phyloP scores from a whole-genome alignment of 257 asterid species.

The Cinchona pubescens region DNA sequence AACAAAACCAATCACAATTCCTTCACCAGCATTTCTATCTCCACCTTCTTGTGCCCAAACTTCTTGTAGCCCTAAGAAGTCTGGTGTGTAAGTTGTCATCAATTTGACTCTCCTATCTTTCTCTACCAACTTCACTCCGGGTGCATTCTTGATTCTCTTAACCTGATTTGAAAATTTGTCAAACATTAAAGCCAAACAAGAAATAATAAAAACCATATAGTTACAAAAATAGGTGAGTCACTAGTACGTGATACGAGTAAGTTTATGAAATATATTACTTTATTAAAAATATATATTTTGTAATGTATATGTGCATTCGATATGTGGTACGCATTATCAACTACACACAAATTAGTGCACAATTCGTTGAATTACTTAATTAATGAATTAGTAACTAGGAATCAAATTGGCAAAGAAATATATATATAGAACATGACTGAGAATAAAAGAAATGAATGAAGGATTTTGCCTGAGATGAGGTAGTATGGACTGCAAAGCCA shows the following conservation, averaged over 20 bases:
- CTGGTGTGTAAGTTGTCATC: slow-evolving; percentile 70
- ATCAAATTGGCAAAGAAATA: too few relatives aligned
- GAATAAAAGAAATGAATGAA: neutral
- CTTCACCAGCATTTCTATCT: slow-evolving; percentile 67
- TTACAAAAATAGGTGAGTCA: too few relatives aligned
- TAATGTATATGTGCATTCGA: too few relatives aligned
- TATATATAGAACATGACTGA: neutral
- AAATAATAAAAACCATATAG: neutral
- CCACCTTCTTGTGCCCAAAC: slow-evolving; percentile 78
- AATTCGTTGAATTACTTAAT: too few relatives aligned
- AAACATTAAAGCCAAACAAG: too few relatives aligned
- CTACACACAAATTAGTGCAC: too few relatives aligned
- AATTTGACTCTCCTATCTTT: slow-evolving; percentile 61
- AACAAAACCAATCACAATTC: slow-evolving; percentile 77
- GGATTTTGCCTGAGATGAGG: slow-evolving; percentile 53
- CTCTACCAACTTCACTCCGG: slow-evolving; percentile 67
- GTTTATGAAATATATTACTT: too few relatives aligned
- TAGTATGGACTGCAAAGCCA: slow-evolving; percentile 78
- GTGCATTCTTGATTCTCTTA: slow-evolving; percentile 38
- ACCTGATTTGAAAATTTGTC: slow-evolving; percentile 27
- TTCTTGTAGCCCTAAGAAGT: slow-evolving; percentile 54
- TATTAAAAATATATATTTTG: too few relatives aligned
- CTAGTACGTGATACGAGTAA: too few relatives aligned
- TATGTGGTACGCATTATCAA: too few relatives aligned
- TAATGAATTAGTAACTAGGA: too few relatives aligned